phyloP scores from a whole-genome alignment of 768 basidiomycete genomes.

The Leccinum disarticulatum region DNA sequence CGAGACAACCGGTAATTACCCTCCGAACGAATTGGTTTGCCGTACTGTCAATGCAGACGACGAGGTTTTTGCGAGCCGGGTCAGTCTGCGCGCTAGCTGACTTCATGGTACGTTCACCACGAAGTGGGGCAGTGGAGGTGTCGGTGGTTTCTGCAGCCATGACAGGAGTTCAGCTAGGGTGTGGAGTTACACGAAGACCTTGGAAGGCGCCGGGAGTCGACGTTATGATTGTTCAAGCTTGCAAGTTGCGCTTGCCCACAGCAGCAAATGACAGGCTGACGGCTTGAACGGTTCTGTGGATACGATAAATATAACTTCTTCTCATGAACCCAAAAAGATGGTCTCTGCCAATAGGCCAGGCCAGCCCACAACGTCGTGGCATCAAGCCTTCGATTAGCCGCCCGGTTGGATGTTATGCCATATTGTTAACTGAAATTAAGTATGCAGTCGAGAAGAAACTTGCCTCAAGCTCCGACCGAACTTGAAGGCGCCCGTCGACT shows the following conservation, averaged over 20 bases:
- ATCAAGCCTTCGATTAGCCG: too few relatives aligned
- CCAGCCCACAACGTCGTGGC: neutral
- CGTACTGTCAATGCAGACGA: neutral
- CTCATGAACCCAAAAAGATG: neutral
- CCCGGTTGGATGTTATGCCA: too few relatives aligned
- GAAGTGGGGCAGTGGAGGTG: neutral
- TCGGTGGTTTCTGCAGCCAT: neutral
- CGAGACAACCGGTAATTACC: neutral
- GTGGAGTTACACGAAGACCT: neutral
- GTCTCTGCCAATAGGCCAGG: neutral
- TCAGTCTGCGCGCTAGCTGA: neutral
- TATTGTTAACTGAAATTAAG: too few relatives aligned
- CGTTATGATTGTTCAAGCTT: neutral
- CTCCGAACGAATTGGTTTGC: neutral
- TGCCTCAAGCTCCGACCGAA: neutral
- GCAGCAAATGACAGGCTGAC: neutral
- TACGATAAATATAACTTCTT: neutral
- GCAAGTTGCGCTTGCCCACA: neutral
- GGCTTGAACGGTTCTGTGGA: neutral
- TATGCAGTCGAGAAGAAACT: too few relatives aligned
- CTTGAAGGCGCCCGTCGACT: too few relatives aligned
- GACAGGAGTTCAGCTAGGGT: neutral
- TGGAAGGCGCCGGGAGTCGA: neutral
- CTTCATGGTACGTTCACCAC: neutral
- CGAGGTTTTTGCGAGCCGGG: conserved; percentile 18